Evolutionary conservation across 192 early-diverging fungal genomes (phyloP).

Genomic region (Podila clonocystis): DNA sequence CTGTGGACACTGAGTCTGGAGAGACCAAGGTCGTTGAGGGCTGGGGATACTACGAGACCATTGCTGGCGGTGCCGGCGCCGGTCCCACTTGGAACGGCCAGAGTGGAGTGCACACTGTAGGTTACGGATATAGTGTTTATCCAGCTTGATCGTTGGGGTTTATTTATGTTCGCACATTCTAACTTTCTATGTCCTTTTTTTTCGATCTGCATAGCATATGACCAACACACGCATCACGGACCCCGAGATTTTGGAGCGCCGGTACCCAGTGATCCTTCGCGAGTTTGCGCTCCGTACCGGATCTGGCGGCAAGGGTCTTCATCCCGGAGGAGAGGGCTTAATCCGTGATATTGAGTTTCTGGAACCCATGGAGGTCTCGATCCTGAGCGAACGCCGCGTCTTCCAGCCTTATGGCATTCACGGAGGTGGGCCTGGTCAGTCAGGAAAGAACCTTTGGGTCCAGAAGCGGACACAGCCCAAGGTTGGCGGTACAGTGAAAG

Average conservation of each 20-base stretch:
- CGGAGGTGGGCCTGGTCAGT: constrained; percentile 78
- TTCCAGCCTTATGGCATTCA: constrained; percentile 87
- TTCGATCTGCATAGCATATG: constrained; percentile 72
- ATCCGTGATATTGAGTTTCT: constrained; percentile 96
- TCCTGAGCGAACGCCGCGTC: constrained; percentile 92
- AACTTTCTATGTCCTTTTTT: neutral
- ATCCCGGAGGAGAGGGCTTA: constrained; percentile 88
- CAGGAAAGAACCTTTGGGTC: constrained; percentile 85
- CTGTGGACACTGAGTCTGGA: constrained; percentile 58
- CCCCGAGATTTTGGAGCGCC: constrained; percentile 92
- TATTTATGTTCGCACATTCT: neutral
- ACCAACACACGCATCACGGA: constrained; percentile 99
- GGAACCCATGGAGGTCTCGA: constrained; percentile 85
- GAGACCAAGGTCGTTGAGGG: constrained; percentile 66
- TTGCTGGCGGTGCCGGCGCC: constrained; percentile 87
- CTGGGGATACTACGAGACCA: constrained; percentile 98
- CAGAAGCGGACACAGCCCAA: constrained; percentile 57
- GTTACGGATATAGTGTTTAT: neutral
- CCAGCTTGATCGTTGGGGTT: too few relatives aligned
- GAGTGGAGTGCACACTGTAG: constrained; percentile 74
- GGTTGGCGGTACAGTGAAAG: constrained; percentile 23
- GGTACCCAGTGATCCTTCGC: constrained; percentile 90
- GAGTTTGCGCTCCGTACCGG: constrained; percentile 80
- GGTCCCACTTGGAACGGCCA: constrained; percentile 92
- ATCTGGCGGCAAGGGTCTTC: constrained; percentile 83